phyloP scores from a whole-genome alignment of 2,329 filamentous ascomycete genomes.

The Fusarium sambucinum region DNA sequence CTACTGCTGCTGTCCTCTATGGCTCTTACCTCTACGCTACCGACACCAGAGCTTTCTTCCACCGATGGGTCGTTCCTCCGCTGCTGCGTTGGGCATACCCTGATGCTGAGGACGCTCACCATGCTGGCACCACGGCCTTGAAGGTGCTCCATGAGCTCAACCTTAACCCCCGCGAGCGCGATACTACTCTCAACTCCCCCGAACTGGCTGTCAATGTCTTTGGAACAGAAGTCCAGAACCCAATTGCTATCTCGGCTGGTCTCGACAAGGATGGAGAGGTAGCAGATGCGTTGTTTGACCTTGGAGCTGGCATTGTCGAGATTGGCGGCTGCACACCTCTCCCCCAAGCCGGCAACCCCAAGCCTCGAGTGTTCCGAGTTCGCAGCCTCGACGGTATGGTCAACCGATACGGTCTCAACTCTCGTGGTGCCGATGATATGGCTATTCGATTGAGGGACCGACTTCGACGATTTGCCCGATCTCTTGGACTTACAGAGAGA shows the following conservation, averaged over 20 bases:
- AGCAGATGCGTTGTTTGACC: conserved; percentile 83
- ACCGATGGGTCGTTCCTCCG: conserved; percentile 76
- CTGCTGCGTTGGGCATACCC: conserved; percentile 74
- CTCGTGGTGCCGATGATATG: conserved; percentile 87
- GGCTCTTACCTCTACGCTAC: conserved; percentile 76
- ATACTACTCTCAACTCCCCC: conserved; percentile 53
- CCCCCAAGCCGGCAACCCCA: conserved; percentile 89
- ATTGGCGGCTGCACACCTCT: conserved; percentile 89
- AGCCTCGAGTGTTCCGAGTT: conserved; percentile 88
- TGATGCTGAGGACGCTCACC: conserved; percentile 93
- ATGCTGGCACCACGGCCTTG: conserved; percentile 77
- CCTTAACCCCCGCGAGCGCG: conserved; percentile 85
- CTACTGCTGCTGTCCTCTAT: conserved; percentile 57
- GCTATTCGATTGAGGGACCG: conserved; percentile 82
- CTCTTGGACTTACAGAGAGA: conserved; percentile 76
- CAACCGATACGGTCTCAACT: conserved; percentile 97
- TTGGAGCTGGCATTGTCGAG: conserved; percentile 90
- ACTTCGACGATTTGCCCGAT: conserved; percentile 80
- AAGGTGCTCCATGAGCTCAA: conserved; percentile 79
- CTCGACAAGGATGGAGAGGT: conserved; percentile 96
- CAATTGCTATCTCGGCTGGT: conserved; percentile 93
- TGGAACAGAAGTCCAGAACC: conserved; percentile 81
- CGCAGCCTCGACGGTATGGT: conserved; percentile 87
- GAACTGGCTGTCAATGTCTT: conserved; percentile 70
- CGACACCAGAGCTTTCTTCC: conserved; percentile 77